Percentiles rank a stretch among this genome's conserved stretches.
phyloP scores from a whole-genome alignment of 2,329 filamentous ascomycete species.

The Ophiocordyceps camponoti-floridani region DNA sequence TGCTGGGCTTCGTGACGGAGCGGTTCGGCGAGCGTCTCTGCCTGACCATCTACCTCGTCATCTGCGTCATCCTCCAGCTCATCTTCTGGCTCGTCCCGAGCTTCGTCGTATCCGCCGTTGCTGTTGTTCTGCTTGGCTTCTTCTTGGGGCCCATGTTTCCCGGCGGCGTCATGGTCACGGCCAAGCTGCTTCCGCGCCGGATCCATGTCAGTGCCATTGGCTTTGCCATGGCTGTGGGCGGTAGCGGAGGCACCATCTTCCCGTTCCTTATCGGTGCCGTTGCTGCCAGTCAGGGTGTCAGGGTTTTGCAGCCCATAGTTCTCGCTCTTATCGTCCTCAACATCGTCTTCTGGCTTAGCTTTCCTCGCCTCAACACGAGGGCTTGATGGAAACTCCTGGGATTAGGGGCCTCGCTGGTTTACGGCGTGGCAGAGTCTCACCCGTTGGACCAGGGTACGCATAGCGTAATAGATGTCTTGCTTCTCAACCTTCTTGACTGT shows the following conservation, averaged over 20 bases:
- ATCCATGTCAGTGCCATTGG: constrained; percentile 58
- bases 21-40: constrained; percentile 45
- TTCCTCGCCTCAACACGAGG: not conserved
- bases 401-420: not conserved
- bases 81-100: constrained; percentile 39
- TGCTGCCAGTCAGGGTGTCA: not conserved
- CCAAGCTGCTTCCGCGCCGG: constrained; percentile 50
- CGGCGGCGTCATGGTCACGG: constrained; percentile 49
- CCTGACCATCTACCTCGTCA: constrained; percentile 39
- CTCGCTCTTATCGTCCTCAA: not conserved
- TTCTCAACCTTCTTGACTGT: no score
- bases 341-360: not conserved
- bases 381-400: not conserved
- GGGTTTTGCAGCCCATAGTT: constrained; percentile 1
- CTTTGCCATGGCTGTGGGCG: constrained; percentile 56
- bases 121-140: constrained; percentile 52
- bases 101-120: constrained; percentile 39
- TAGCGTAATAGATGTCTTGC: no score
- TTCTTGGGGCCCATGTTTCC: constrained; percentile 62
- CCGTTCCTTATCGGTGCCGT: constrained; percentile 11
- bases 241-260: constrained; percentile 45
- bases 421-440: no score
- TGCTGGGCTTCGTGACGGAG: constrained; percentile 53
- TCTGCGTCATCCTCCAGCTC: constrained; percentile 43
- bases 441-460: no score